Evolutionary conservation across 306 rosid species (phyloP), one percentile per base, ranked within the genome.

Genomic region (Geum urbanum): DNA sequence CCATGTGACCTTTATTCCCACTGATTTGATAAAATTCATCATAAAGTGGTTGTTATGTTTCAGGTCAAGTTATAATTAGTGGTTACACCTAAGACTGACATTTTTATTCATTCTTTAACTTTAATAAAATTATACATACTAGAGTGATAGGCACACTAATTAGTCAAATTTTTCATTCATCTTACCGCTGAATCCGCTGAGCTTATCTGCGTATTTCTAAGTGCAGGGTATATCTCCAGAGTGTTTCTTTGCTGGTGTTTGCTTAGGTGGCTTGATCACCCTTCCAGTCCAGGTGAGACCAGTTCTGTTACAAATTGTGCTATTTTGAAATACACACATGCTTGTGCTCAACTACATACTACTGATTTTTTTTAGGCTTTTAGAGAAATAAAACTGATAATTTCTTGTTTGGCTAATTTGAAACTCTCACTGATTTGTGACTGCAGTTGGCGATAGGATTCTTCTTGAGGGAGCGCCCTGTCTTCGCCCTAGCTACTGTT

Each of bases 161-260:
- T 57, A 24, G 8, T 59, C 72, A 50, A 19, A 67, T 18, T 19
- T 32, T 19, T 67, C 47, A 9, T 32, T 51, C 37, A 22, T 24
- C 27, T 24, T 24, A 24, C 27, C 27, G 27, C 27, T 24, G 27
- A 24, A 24, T 24, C 8, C 4, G 37, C 15, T 35, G 37, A 37
- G 46, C 9, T 51, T 52, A 3, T 40, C 11, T 8, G 19, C 53
- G 18, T 63, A 74, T 64, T 19, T 70, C 74, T 37, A 72, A 73
- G 12, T 63, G 73, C 84, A 85, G 90, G 90, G 90, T 54, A 79
- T 88, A 48, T 83, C 86, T 72, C 68, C 85, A 1, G 85, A 85
- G 59, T 79, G 76, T 73, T 85, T 77, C 80, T 88, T 88, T 60
- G 90, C 90, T 2, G 90, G 90, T 32, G 94, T 88, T 68, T 88